Evolutionary conservation across 148 eudicot genomes (phyloP).

Genomic region (Nepenthes gracilis): DNA sequence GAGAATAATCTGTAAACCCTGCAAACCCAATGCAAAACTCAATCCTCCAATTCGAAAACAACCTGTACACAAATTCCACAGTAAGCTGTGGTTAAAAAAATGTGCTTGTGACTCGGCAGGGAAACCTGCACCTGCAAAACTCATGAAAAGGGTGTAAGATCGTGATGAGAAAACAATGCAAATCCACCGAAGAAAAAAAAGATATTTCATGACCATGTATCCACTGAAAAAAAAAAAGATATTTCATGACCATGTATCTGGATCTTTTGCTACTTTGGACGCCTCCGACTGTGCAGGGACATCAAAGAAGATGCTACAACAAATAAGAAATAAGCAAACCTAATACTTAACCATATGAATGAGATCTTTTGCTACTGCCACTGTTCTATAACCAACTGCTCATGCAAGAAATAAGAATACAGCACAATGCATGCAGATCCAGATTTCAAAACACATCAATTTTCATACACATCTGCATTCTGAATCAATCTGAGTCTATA

Average conservation of each 20-base stretch:
- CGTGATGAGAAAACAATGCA: not conserved
- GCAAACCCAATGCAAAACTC: slow-evolving; percentile 27
- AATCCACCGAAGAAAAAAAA: not conserved
- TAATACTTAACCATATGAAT: too few species aligned
- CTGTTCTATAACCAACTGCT: too few species aligned
- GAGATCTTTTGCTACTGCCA: too few species aligned
- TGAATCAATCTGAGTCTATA: too few species aligned
- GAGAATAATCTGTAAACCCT: slow-evolving; percentile 9
- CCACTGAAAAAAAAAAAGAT: not conserved
- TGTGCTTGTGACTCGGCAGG: slow-evolving; percentile 30
- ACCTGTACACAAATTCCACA: slow-evolving; percentile 27
- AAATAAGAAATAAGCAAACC: too few species aligned
- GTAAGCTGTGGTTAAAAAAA: slow-evolving; percentile 11
- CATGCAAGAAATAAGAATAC: too few species aligned
- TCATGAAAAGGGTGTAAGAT: not conserved
- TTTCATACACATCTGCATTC: too few species aligned
- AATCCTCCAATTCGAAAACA: slow-evolving; percentile 18
- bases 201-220: not conserved
- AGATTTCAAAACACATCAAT: too few species aligned
- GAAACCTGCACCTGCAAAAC: slow-evolving; percentile 51
- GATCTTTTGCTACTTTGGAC: not conserved
- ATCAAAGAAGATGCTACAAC: too few species aligned
- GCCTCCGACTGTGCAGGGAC: too few species aligned
- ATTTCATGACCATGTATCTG: not conserved
- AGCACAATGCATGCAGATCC: too few species aligned